These are phyloP conservation scores for Pythium plurisporium DNA, from an alignment of 352 stramenopile genomes.

Conservation along the genomic window DNA sequence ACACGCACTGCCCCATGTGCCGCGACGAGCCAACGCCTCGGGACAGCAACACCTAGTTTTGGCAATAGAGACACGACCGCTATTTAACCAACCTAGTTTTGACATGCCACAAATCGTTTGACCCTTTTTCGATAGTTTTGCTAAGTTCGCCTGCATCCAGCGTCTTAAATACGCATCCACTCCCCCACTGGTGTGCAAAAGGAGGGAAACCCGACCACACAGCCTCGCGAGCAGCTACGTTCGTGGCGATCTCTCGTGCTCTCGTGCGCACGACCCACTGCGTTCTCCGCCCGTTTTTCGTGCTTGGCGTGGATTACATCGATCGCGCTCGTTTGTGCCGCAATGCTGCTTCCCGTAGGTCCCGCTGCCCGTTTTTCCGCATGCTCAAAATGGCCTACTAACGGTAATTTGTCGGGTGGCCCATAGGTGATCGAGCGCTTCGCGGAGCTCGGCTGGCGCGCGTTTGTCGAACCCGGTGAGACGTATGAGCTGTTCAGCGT, in stretches of 20 bases:
- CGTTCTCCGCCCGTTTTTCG: not conserved
- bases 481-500: conserved; percentile 85
- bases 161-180: not conserved
- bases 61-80: not conserved
- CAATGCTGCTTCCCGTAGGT: conserved; percentile 28
- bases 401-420: not conserved
- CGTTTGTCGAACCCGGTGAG: conserved; percentile 74
- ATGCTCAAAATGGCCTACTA: not conserved
- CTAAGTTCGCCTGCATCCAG: conserved; percentile 20
- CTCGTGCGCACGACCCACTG: too few species aligned
- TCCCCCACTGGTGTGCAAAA: conserved; percentile 9
- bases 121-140: not conserved
- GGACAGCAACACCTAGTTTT: conserved; percentile 22
- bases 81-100: conserved; percentile 21
- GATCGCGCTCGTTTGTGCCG: not conserved
- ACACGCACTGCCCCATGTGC: conserved; percentile 81
- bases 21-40: conserved; percentile 55
- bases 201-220: conserved; percentile 7
- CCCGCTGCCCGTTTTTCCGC: not conserved
- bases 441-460: conserved; percentile 70
- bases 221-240: not conserved
- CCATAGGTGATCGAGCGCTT: conserved; percentile 70
- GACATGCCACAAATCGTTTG: not conserved
- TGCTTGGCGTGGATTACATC: not conserved
- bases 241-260: not conserved